These are phyloP conservation scores for Clausena lansium DNA, from an alignment of 345 rosid genomes.

Conservation along the genomic window DNA sequence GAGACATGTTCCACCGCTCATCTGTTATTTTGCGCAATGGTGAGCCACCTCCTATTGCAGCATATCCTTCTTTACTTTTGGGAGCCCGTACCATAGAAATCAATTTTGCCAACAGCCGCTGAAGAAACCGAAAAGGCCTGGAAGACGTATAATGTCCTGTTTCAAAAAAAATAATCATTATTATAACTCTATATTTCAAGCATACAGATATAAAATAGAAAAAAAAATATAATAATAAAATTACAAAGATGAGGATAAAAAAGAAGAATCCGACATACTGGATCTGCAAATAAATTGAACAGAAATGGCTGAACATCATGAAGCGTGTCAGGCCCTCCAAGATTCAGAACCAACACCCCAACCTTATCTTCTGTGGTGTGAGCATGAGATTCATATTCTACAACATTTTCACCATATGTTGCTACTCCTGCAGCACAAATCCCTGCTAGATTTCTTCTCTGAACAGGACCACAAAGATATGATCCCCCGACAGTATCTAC, in stretches of 20 bases:
- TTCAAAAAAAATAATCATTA: neutral
- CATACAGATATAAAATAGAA: neutral
- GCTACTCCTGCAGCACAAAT: conserved; percentile 40
- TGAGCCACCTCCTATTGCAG: conserved; percentile 96
- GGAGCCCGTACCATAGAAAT: conserved; percentile 87
- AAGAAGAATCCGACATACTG: conserved; percentile 39
- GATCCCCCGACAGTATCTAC: conserved; percentile 11
- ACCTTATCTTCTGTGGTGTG: conserved; percentile 55
- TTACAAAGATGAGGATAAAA: neutral
- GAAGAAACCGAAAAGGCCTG: conserved; percentile 79
- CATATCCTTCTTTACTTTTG: conserved; percentile 94
- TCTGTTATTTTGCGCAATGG: conserved; percentile 83
- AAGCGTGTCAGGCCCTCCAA: conserved; percentile 87
- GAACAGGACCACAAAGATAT: conserved; percentile 5
- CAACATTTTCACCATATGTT: conserved; percentile 27
- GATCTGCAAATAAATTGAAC: conserved; percentile 92
- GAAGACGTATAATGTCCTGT: conserved; percentile 90
- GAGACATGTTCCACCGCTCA: conserved; percentile 48
- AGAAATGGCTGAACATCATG: conserved; percentile 83
- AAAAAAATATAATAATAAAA: neutral
- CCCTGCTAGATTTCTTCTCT: conserved; percentile 36
- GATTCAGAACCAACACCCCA: conserved; percentile 83
- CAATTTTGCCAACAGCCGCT: conserved; percentile 67
- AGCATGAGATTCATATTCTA: conserved; percentile 29
- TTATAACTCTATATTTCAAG: neutral